Base-by-base conservation (phyloP, 139 green algal genomes). In the Coccomyxa sp. region DNA sequence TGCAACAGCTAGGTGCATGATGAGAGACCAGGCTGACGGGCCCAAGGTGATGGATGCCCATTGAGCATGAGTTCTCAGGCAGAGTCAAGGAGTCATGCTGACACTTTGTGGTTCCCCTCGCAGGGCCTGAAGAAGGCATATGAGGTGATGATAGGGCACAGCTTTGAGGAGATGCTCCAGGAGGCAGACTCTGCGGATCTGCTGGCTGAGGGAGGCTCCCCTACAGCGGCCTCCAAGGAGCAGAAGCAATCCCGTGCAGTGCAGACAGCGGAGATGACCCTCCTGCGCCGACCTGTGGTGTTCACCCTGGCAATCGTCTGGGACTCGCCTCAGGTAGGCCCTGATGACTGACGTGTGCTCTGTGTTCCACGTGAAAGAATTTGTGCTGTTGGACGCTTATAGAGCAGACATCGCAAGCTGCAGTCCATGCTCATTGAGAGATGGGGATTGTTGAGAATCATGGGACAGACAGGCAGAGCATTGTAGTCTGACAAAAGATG, bases 261-360 rank as follows among this genome's bases (percentile, higher is more conserved):
- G 39, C 34, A 38, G 35, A 39, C 39, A 8, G 29, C 14, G 33
- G 35, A 29, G 38, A 40, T 50, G 72, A 68, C 29, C 6, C n/a
- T 37, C 36, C 33, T 70, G 12, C 41, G 55, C 39, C 38, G 68
- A 55, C 92, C 92, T 1, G 40, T 41, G 4, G 88, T 96, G 4
- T 92, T 96, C 83, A 92, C 86, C 34, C 79, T 96, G 39, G 88
- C 80, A 9, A 38, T 95, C 6, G 89, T 91, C 50, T 96, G 90
- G 90, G 91, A 95, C 71, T 90, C 86, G 10, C 83, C 87, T 0
- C 82, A 91, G 85, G 87, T 91, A n/a, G n/a, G n/a, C n/a, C n/a
- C n/a, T n/a, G n/a, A n/a, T n/a, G n/a, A n/a, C n/a, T n/a, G n/a
- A n/a, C n/a, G n/a, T n/a, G n/a, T n/a, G n/a, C n/a, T n/a, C n/a